Evolutionary conservation across 2,329 filamentous ascomycete genomes (phyloP), one percentile per base, ranked within the genome.

Genomic region (Aureobasidium sp.): DNA sequence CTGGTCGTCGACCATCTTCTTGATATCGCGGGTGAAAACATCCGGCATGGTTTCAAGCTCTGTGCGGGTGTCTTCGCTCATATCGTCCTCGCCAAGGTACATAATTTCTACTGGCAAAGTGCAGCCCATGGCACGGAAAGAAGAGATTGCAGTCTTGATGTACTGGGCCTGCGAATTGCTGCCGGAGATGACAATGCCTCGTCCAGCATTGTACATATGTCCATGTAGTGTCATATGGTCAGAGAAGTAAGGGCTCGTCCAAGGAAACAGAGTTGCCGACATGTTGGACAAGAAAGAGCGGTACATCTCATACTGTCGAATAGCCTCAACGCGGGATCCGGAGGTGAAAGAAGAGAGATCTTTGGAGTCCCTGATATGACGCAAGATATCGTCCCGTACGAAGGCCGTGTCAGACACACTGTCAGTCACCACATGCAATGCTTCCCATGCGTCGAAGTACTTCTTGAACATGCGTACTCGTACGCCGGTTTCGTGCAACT

Each of bases 151-250:
- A 4, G 77, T 78, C 17, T 79, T 64, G 5, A 80, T 69, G 64
- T 74, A 79, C 1, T 71, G 69, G 3, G 76, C 76, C 63, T 79
- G 78, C 15, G 72, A 69, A 61, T 79, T 74, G 5, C 77, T 77
- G 15, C 75, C 77, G 0, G 77, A 77, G 20, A 79, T 74, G 2
- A 79, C 78, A 48, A 79, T 74, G 8, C 77, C 77, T 9, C 73
- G 69, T 0, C 76, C 76, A 5, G 73, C 76, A 47, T 72, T 71
- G 65, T 76, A 74, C 64, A 77, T 72, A 55, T 76, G 73, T 2
- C 75, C 68, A 62, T 77, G 77, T 2, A 79, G 67, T 6, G 73
- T 73, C 73, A 78, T 77, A 62, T 78, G 77, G 62, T 79, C 75
- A 3, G 74, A 68, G 66, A 76, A 78, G 60, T 78, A 78, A 10